These are phyloP conservation scores for Musa beccarii DNA, from an alignment of 176 grass and related monocot species.

Conservation along the genomic window DNA sequence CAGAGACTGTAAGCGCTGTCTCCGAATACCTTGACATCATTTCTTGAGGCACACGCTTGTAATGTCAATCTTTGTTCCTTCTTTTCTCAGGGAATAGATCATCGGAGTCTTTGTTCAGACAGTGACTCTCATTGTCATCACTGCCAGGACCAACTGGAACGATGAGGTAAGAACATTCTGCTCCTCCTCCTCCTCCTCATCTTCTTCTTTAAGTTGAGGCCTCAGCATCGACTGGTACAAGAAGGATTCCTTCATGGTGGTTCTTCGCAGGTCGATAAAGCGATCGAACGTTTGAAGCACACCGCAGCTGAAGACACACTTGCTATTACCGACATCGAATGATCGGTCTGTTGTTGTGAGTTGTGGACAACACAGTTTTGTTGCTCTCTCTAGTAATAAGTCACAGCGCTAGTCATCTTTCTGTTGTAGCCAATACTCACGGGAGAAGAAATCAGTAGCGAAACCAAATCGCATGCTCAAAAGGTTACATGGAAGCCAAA, in stretches of 20 bases:
- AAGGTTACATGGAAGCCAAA: too few species aligned
- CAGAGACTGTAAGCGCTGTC: constrained; percentile 29
- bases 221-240: neutral
- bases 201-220: too few species aligned
- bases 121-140: constrained; percentile 45
- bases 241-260: neutral
- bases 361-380: neutral
- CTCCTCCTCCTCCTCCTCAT: neutral
- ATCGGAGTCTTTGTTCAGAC: constrained; percentile 63
- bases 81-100: constrained; percentile 53
- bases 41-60: neutral
- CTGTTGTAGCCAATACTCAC: neutral
- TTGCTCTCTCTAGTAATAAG: neutral
- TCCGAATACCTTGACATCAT: neutral
- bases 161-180: constrained; percentile 34
- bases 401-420: neutral
- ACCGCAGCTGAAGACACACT: neutral
- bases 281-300: constrained; percentile 5
- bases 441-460: too few species aligned
- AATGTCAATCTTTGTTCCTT: neutral
- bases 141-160: constrained; percentile 67
- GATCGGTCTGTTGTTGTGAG: neutral
- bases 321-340: neutral
- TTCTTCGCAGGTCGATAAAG: constrained; percentile 10
- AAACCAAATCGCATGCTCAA: too few species aligned